Base-by-base conservation (phyloP, 108 stramenopile genomes). In the Cyclotella atomus region DNA sequence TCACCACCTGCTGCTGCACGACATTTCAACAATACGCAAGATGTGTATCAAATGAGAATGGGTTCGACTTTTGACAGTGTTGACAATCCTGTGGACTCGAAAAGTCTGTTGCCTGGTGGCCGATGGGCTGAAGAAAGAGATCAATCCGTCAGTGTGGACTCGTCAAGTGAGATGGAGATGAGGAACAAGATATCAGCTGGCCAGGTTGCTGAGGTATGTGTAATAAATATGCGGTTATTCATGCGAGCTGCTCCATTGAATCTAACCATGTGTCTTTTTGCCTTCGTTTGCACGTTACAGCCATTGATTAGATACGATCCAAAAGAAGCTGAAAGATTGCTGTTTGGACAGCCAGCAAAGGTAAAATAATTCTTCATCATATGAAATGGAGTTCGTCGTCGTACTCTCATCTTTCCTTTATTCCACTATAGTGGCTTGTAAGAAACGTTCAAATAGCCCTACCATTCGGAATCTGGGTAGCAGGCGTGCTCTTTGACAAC, bases 391-490 rank as follows among this genome's bases (percentile, higher is more conserved):
- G 17, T 52, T 17, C 4, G 5, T n/a, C n/a, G n/a, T 52, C 50
- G n/a, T 17, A 21, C 38, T 41, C 12, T 6, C 12, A 41, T 41
- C 38, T 41, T 9, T 41, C 38, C 9, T 12, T 9, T 12, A 41
- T 9, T 9, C 38, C 6, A 9, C 12, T 41, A 41, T 20, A 86
- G 47, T 98, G 97, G 97, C 77, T 98, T 28, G 83, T 89, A n/a
- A 87, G 97, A 7, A 98, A 98, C 50, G 70, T 96, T 14, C 88
- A 97, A 68, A 96, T 98, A 59, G 95, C 96, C 27, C 65, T 94
- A 2, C 97, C 97, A 14, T 62, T 98, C 27, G 91, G 92, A n/a
- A 71, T 55, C 41, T 98, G 97, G 93, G 82, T 89, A 33, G 77
- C 65, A 2, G 83, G 84, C 21, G 84, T 98, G 21, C 76, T 95